Evolutionary conservation across 2,329 filamentous ascomycete genomes (phyloP), one percentile per base, ranked within the genome.

Genomic region (Pseudogymnoascus sp.): DNA sequence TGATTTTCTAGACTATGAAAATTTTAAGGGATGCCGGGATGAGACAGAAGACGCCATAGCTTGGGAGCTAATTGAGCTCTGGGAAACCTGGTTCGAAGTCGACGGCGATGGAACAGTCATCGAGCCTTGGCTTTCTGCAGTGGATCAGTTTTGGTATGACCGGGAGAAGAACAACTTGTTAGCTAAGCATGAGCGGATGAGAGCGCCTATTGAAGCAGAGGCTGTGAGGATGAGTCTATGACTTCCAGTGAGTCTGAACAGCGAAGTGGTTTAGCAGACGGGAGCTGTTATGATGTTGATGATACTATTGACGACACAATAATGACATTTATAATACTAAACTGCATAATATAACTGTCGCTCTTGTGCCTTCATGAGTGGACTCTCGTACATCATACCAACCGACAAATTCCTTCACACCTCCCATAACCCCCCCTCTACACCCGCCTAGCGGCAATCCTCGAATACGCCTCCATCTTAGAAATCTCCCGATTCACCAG

Each of bases 401-500:
- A 33, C n/a, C 18, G 16, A 9, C 25, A 4, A 25, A 6, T 11
- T 45, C 8, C 28, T 33, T 21, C 8, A 33, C 23, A 52, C 5
- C 28, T 3, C 12, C 33, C 14, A 33, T 18, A 55, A 55, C 14
- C 2, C 49, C 11, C 7, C 16, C n/a, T 9, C 28, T 55, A 55
- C 8, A 2, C 49, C 28, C 49, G 5, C 49, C 49, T 33, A 2
- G 16, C 21, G 3, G 21, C 49, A 55, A 35, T 55, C 4, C 49
- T 55, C 49, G 28, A 33, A 21, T 55, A 55, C 28, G 49, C 49
- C 49, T 55, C 49, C 28, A 33, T 52, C 7, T 52, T 55, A 1
- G 49, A 55, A 4, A 55, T 55, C 5, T 55, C 49, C 49, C 14
- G 49, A 6, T 60, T 41, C 7, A 89, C 83, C 1, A 89, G 77